Base-by-base conservation (phyloP, 1,284 basidiomycete species). In the Ustanciosporium gigantosporum region DNA sequence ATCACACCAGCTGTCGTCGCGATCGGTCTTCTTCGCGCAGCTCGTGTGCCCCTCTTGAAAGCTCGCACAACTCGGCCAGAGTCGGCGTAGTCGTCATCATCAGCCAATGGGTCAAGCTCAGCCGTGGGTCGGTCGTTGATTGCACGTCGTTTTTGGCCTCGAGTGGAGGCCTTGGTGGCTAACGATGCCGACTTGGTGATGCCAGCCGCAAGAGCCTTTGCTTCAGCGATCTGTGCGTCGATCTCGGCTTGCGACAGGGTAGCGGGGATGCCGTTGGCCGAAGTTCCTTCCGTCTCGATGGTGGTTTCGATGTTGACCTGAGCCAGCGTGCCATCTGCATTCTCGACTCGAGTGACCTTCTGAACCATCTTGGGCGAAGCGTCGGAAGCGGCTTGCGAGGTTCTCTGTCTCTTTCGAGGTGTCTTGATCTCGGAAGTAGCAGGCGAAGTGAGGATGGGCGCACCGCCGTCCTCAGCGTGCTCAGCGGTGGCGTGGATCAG, bases 401-500 rank as follows among this genome's bases (percentile, higher is more conserved):
- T 45, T 22, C 66, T 58, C 40, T 50, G 48, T 31, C 49, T 56
- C 51, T 61, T 69, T 35, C 46, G 59, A 29, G 53, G 56, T 15
- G 59, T 55, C 51, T 59, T 59, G 45, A 49, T 43, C 16, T 61
- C 51, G 21, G 58, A 29, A 21, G 43, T 37, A 27, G 58, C 39
- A n/a, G 46, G 45, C 19, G 59, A 62, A 17, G 59, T 66, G 25
- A 70, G 66, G 36, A 74, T 36, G 22, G 66, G 70, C 5, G 44
- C 44, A n/a, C 67, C 62, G 14, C 66, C 45, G 27, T 62, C 61
- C 9, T 66, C 66, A 19, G 53, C 35, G 7, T 89, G 88, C 77
- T 91, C 90, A 1, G 92, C 91, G 2, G 79, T 74, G 5, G 92
- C 89, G 19, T 84, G 82, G 32, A 88, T 84, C 32, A 95, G 86